Evolutionary conservation across 108 stramenopile genomes (phyloP), one percentile per base, ranked within the genome.

Genomic region (Parietichytrium sp.): DNA sequence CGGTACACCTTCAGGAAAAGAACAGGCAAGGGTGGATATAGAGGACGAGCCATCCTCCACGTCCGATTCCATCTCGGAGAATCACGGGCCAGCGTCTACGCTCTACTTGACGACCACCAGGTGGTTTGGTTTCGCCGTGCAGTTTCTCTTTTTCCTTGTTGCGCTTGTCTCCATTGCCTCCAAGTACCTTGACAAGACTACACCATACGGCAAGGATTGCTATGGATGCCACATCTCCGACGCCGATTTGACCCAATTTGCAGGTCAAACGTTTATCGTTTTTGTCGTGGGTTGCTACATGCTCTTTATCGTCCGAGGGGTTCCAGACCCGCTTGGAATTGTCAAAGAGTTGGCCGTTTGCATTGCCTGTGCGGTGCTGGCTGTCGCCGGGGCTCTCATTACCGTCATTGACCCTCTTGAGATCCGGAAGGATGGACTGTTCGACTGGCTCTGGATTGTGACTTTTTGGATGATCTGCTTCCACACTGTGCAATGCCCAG

Each of bases 371-470:
- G 61, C 38, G 13, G 6, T 72, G 15, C 6, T 72, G 6, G 6
- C 45, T 10, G 2, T 72, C 33, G 10, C 45, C 0, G 61, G 15
- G 16, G 33, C 42, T 7, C 8, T 72, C 0, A 33, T 72, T 25
- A 45, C 61, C 33, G 20, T 72, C 10, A 10, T 15, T 12, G 61
- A 72, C 33, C 61, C 61, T 16, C 10, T 10, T 6, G 20, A 38
- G 10, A 8, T 45, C 8, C 61, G 61, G 15, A 42, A 8, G 10
- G 1, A 72, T 10, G 61, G 61, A 16, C 10, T 45, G 20, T 72
- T 72, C 42, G 61, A 72, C 20, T 72, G 61, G 61, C 20, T 72
- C 33, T 72, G 45, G 23, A 7, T 72, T 20, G 6, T 72, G 23
- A 1, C 61, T 27, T 10, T 72, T 6, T 10, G 38, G 10, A n/a